Evolutionary conservation across 495 filamentous ascomycete species (phyloP), one percentile per base, ranked within the genome.

Genomic region (Articulospora tetracladia): DNA sequence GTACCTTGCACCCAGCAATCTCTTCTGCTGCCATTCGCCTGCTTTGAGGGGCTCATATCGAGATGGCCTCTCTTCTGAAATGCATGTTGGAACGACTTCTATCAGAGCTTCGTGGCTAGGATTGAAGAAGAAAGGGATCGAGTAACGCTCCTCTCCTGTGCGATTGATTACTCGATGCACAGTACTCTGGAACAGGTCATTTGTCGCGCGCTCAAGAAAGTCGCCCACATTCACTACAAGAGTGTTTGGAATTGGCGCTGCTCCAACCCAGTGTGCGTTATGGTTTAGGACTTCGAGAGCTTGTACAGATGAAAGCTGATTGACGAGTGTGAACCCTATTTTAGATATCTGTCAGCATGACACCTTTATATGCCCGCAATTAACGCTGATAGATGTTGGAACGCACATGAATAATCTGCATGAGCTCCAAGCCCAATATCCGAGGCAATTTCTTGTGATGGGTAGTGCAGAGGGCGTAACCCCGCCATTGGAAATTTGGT

Each of bases 241-340:
- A 26, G 74, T 77, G 0, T 72, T 72, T 25, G 70, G 66, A n/a
- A 76, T 70, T 1, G 76, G 76, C 10, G 71, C 68, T 10, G 60
- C 66, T 13, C 19, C n/a, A 34, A 78, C 72, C 75, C 77, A 80
- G 15, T 74, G 64, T 0, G 72, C 74, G 32, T 73, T 73, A 28
- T 73, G 75, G 41, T 75, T 75, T 3, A 83, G 68, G 0, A 81
- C 76, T 61, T 81, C 78, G 7, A 81, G 63, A 3, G 74, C 77
- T 2, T 76, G 73, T 17, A 74, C 70, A 3, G 76, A 74, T 11
- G 54, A 44, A 25, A 56, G 36, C 25, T 56, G 54, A 15, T 41
- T 56, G 0, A 77, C 66, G 1, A 77, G 69, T 0, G 74, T 76
- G 1, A 78, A 55, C 1, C 57, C n/a, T n/a, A n/a, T n/a, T n/a